These are phyloP conservation scores for Candida methanosorbosa DNA, from an alignment of 805 yeast genomes.

Conservation along the genomic window DNA sequence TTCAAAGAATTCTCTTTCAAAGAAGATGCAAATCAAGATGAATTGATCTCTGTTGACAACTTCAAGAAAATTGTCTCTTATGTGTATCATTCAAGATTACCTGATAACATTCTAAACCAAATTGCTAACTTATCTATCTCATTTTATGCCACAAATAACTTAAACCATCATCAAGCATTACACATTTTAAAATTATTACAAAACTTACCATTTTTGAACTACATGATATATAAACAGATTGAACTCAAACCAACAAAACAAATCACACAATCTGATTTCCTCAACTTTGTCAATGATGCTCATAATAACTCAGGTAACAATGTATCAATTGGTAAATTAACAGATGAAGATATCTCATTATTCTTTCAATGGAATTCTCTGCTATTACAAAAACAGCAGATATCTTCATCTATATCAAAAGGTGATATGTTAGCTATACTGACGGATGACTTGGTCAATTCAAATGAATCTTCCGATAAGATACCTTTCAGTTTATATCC, in stretches of 20 bases:
- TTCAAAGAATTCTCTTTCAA: no score
- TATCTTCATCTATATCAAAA: conserved; percentile 16
- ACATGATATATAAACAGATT: conserved; percentile 20
- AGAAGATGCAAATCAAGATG: conserved; percentile 3
- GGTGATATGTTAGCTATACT: conserved; percentile 30
- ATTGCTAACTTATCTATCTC: conserved; percentile 30
- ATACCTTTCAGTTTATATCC: conserved; percentile 38
- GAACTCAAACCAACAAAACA: conserved; percentile 14
- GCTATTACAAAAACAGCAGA: conserved; percentile 16
- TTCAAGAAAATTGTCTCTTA: conserved; percentile 14
- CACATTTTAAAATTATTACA: conserved; percentile 36
- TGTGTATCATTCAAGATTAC: conserved; percentile 21
- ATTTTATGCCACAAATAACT: conserved; percentile 33
- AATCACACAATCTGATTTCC: conserved; percentile 17
- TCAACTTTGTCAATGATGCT: conserved; percentile 12
- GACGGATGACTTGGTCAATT: conserved; percentile 45
- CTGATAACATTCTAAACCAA: conserved; percentile 52
- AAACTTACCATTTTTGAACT: conserved; percentile 24
- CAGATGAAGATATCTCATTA: conserved; percentile 20
- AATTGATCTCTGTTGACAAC: conserved; percentile 10
- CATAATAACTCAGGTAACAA: conserved; percentile 4
- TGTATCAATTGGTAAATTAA: conserved; percentile 6
- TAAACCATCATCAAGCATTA: conserved; percentile 40
- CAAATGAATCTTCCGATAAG: conserved; percentile 35
- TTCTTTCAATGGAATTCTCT: conserved; percentile 27